These are phyloP conservation scores for Rosa persica DNA, from an alignment of 306 rosid genomes.

Conservation along the genomic window DNA sequence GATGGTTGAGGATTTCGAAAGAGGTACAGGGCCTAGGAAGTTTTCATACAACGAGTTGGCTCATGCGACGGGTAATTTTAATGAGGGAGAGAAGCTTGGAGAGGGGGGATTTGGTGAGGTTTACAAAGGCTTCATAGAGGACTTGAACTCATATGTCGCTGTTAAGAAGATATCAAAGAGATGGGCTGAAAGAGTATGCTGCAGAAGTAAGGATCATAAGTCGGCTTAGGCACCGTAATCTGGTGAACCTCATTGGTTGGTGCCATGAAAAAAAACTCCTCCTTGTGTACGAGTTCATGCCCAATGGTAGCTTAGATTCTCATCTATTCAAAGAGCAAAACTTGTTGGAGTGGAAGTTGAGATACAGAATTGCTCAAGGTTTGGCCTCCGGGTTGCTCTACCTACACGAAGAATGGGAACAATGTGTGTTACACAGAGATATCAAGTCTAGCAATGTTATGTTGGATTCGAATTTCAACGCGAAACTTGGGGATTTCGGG, in stretches of 20 bases:
- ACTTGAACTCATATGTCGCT: not conserved
- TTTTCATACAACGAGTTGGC: not conserved
- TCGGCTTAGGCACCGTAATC: not conserved
- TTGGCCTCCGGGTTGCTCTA: not conserved
- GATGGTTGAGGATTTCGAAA: not conserved
- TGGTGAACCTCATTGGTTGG: slow-evolving; percentile 3
- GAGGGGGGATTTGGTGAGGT: not conserved
- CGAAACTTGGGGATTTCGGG: not conserved
- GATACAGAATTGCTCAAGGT: not conserved
- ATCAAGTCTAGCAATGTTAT: not conserved
- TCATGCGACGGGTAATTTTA: not conserved
- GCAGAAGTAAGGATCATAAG: not conserved
- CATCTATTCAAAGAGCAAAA: not conserved
- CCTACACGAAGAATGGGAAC: not conserved
- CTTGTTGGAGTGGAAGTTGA: not conserved
- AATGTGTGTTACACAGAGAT: not conserved
- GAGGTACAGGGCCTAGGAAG: not conserved
- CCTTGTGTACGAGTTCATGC: not conserved
- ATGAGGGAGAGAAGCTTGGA: not conserved
- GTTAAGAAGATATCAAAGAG: not conserved
- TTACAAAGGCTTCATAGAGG: not conserved
- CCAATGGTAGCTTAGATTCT: not conserved
- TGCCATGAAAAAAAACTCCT: not conserved
- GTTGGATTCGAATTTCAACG: slow-evolving; percentile 9
- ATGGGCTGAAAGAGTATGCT: not conserved